phyloP scores from a whole-genome alignment of 106 monocot species.

The Cymbidium sinense region DNA sequence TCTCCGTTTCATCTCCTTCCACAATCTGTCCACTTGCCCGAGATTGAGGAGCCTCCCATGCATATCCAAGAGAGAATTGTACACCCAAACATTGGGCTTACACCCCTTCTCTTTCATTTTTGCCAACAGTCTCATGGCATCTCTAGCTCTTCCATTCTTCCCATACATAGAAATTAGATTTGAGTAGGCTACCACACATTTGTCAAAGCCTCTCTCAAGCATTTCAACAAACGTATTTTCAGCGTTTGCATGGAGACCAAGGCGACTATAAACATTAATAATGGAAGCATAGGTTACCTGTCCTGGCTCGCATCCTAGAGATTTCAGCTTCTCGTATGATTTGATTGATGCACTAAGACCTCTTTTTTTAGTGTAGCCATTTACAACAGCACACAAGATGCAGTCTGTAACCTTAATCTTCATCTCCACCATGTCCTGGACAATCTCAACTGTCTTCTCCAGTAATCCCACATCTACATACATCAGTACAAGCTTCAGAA shows the following conservation, averaged over 20 bases:
- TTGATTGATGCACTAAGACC: slow-evolving; percentile 38
- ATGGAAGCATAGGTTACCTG: slow-evolving; percentile 81
- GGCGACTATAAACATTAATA: slow-evolving; percentile 57
- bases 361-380: slow-evolving; percentile 48
- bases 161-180: slow-evolving; percentile 83
- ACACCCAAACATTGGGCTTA: slow-evolving; percentile 76
- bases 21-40: slow-evolving; percentile 64
- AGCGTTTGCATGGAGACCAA: slow-evolving; percentile 42
- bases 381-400: slow-evolving; percentile 53
- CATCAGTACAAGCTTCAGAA: slow-evolving; percentile 63
- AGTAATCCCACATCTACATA: slow-evolving; percentile 45
- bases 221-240: slow-evolving; percentile 59
- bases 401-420: slow-evolving; percentile 60
- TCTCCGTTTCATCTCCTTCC: slow-evolving; percentile 85
- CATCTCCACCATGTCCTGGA: slow-evolving; percentile 51
- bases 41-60: slow-evolving; percentile 40
- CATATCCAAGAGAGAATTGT: slow-evolving; percentile 75
- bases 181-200: slow-evolving; percentile 74
- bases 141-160: slow-evolving; percentile 42
- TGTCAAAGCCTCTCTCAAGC: slow-evolving; percentile 60
- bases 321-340: slow-evolving; percentile 46
- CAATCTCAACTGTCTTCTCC: slow-evolving; percentile 47
- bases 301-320: slow-evolving; percentile 54
- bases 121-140: slow-evolving; percentile 70
- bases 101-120: slow-evolving; percentile 82